Evolutionary conservation across 129 eudicot species (phyloP), one percentile per base, ranked within the genome.

Genomic region (Arctium lappa): DNA sequence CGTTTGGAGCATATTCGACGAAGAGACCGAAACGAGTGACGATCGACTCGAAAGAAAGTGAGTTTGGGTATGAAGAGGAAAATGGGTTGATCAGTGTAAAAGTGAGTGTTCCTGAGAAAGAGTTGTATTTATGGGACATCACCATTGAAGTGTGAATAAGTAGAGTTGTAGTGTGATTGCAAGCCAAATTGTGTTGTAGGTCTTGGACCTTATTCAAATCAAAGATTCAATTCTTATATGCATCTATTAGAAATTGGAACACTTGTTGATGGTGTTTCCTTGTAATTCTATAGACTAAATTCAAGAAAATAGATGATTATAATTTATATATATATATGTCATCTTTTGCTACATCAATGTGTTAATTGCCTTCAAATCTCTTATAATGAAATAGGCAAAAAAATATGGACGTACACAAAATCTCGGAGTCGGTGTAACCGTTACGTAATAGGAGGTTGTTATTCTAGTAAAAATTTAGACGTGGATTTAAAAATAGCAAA

Each of bases 1-100:
- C 36, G 10, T 95, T 92, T 78, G 98, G 98, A 48, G 97, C 94
- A 0, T 91, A 89, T 81, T 90, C 98, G 48, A 86, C 97, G 0
- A 76, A 75, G 44, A 79, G 82, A 70, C 98, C 98, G 4, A 87
- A 83, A 82, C 79, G 82, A 70, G 86, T 95, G 65, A 50, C 16
- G 10, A 87, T 91, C 1, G 94, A 88, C 33, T 73, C 37, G 5
- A 75, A 87, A 65, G 93, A 92, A 82, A 69, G 74, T 0, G 88
- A 79, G 42, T 92, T 95, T 77, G 89, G 74, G 38, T 92, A 88
- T 78, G 94, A 88, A 81, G 92, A 88, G 50, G 80, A 76, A 56
- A 77, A 88, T 63, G 97, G 94, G 63, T 70, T 91, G 12, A 40
- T 95, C 30, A 91, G 80, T 53, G n/a, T 91, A 34, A 76, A 77